phyloP scores from a whole-genome alignment of 2,329 filamentous ascomycete species.

The Sclerotinia sclerotiorum region DNA sequence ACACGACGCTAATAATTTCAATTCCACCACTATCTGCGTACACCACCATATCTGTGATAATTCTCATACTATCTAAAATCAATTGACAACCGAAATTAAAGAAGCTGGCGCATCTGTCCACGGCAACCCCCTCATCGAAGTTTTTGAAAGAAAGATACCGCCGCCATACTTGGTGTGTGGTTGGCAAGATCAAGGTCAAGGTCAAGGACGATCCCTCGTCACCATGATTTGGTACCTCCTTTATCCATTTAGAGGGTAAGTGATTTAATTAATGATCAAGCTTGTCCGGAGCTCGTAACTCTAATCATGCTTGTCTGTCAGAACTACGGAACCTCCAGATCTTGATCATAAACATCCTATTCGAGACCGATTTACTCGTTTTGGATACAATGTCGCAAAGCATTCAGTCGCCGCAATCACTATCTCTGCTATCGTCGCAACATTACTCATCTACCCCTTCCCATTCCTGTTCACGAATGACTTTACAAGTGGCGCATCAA shows the following conservation, averaged over 20 bases:
- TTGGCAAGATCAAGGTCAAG: constrained; percentile 12
- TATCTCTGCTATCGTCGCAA: constrained; percentile 69
- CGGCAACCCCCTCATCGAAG: neutral
- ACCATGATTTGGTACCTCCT: constrained; percentile 75
- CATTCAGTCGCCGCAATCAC: constrained; percentile 75
- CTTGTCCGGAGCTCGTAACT: neutral
- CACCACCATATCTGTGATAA: neutral
- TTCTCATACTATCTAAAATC: neutral
- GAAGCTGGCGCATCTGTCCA: neutral
- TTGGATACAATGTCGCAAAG: constrained; percentile 68
- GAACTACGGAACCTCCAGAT: constrained; percentile 71
- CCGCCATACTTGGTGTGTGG: constrained; percentile 17
- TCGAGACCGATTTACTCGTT: constrained; percentile 62
- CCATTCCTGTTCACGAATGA: constrained; percentile 73
- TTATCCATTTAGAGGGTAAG: constrained; percentile 74
- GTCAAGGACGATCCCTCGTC: neutral
- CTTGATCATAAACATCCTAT: constrained; percentile 65
- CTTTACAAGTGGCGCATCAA: constrained; percentile 68
- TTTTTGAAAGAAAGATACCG: constrained; percentile 7
- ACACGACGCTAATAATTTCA: neutral
- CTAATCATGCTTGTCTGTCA: constrained; percentile 39
- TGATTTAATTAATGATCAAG: constrained; percentile 29
- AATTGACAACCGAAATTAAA: neutral
- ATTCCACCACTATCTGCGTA: neutral
- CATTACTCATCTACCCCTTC: constrained; percentile 71